Conservation (phyloP, 2,329 filamentous ascomycete genomes). For the Microascus cirrosus region DNA sequence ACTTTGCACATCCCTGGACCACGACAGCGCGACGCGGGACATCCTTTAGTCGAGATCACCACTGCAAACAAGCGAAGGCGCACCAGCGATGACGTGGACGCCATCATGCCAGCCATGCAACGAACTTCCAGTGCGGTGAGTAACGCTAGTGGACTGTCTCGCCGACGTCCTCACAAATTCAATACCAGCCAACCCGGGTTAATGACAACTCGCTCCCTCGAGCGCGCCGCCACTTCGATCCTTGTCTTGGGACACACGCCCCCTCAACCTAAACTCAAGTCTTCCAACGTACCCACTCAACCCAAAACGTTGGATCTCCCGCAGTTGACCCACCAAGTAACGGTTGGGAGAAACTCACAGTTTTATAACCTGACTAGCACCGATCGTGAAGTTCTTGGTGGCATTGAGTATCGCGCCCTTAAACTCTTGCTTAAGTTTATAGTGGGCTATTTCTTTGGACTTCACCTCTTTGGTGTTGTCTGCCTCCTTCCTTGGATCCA, state of each 20-base stretch:
- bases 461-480: constrained; percentile 64
- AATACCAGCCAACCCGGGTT: too few species aligned
- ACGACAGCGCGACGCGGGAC: neutral
- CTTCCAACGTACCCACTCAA: neutral
- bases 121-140: too few species aligned
- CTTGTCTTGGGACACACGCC: constrained; percentile 24
- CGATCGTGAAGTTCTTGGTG: constrained; percentile 87
- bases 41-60: neutral
- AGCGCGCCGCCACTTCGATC: constrained; percentile 3
- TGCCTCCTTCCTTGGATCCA: constrained; percentile 74
- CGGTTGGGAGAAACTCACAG: constrained; percentile 82
- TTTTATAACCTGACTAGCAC: constrained; percentile 83
- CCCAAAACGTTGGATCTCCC: constrained; percentile 44
- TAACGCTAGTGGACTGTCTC: too few species aligned
- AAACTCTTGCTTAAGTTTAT: constrained; percentile 76
- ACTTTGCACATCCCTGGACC: neutral
- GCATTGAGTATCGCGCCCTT: constrained; percentile 88
- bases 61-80: neutral
- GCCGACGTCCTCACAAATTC: too few species aligned
- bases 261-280: constrained; percentile 16
- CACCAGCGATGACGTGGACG: too few species aligned
- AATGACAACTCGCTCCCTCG: neutral
- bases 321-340: constrained; percentile 90
- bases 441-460: constrained; percentile 68
- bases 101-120: too few species aligned